Conservation (phyloP, 495 filamentous ascomycete genomes). For the Evansstolkia leycettana region DNA sequence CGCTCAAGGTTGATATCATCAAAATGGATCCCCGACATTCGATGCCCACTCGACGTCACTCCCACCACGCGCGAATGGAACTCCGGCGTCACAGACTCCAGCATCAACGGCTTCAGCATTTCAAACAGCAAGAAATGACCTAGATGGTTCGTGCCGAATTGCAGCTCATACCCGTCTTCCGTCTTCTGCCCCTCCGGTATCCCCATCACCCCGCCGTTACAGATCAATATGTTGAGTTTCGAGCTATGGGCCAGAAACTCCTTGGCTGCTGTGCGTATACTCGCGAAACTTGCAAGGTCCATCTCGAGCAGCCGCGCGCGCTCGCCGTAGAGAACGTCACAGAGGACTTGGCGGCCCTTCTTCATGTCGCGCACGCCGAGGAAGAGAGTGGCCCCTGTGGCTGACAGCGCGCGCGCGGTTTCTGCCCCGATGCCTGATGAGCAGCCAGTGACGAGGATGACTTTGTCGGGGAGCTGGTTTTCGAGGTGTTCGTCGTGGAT, state of each 20-base stretch:
- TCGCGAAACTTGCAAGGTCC: slow-evolving; percentile 33
- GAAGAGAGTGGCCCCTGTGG: slow-evolving; percentile 32
- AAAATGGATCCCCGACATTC: slow-evolving; percentile 5
- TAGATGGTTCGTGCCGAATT: slow-evolving; percentile 59
- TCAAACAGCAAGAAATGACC: slow-evolving; percentile 27
- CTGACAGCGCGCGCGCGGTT: slow-evolving; percentile 36
- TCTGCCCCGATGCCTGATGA: slow-evolving; percentile 49
- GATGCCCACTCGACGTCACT: slow-evolving; percentile 27
- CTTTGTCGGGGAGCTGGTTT: slow-evolving; percentile 32
- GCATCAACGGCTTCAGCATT: slow-evolving; percentile 24
- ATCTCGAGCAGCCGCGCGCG: slow-evolving; percentile 27
- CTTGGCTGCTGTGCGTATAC: slow-evolving; percentile 19
- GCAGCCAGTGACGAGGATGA: slow-evolving; percentile 46
- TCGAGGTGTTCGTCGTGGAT: slow-evolving; percentile 32
- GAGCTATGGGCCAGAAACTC: slow-evolving; percentile 17
- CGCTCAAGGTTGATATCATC: slow-evolving; percentile 17
- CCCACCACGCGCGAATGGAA: slow-evolving; percentile 34
- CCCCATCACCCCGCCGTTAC: slow-evolving; percentile 60
- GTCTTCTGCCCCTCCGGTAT: slow-evolving; percentile 20
- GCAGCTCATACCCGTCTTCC: slow-evolving; percentile 52
- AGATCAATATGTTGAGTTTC: slow-evolving; percentile 45
- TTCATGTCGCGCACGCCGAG: slow-evolving; percentile 40
- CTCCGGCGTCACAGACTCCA: slow-evolving; percentile 21
- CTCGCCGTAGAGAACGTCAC: slow-evolving; percentile 17
- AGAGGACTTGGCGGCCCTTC: slow-evolving; percentile 32